Evolutionary conservation across 305 asterid genomes (phyloP).

Genomic region (Fraxinus dipetala): DNA sequence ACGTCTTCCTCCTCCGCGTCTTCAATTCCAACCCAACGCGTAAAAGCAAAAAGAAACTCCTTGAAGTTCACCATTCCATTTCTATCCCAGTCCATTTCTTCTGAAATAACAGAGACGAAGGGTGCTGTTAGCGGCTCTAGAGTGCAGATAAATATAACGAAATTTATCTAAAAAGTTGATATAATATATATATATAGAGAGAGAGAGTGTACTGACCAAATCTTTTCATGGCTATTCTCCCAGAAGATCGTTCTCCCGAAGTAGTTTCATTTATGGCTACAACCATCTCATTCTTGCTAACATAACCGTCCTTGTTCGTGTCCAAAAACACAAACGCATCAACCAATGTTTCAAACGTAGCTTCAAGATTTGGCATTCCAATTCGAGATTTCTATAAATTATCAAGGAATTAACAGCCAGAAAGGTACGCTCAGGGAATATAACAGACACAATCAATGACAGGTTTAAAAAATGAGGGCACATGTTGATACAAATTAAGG

Average conservation of each 20-base stretch:
- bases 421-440: constrained; percentile 57
- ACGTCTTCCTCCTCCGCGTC: constrained; percentile 42
- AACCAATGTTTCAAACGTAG: constrained; percentile 72
- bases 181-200: no score
- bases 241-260: constrained; percentile 78
- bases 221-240: constrained; percentile 84
- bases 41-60: constrained; percentile 84
- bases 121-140: no score
- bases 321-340: constrained; percentile 79
- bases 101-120: constrained; percentile 30
- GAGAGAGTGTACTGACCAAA: constrained; percentile 52
- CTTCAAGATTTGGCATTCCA: constrained; percentile 63
- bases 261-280: constrained; percentile 69
- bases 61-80: constrained; percentile 85
- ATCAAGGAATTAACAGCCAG: no score
- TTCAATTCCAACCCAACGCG: constrained; percentile 80
- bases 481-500: background rate
- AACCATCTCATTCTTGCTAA: constrained; percentile 80
- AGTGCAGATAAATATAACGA: no score
- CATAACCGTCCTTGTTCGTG: constrained; percentile 85
- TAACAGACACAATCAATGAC: no score
- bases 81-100: constrained; percentile 95
- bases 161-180: no score
- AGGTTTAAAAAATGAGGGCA: no score
- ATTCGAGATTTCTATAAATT: constrained; percentile 60